Percentiles rank a stretch among this genome's conserved stretches.
Evolutionary conservation across 768 basidiomycete species (phyloP).

Genomic region (Infundibulicybe gibba): DNA sequence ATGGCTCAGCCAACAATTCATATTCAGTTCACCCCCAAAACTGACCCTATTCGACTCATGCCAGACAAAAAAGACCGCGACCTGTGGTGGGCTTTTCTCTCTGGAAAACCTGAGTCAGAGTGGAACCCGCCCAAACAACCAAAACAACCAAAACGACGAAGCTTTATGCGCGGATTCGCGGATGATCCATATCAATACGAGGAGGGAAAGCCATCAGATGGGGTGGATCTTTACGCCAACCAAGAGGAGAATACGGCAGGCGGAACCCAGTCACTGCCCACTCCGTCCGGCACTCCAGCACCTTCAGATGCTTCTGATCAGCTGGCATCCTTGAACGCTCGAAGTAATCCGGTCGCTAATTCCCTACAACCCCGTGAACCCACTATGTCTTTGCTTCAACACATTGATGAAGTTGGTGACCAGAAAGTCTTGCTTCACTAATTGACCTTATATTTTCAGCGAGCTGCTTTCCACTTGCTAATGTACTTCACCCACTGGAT

Average conservation of each 20-base stretch:
- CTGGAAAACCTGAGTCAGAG: slow-evolving; percentile 61
- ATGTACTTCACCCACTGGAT: slow-evolving; percentile 88
- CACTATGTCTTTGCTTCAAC: slow-evolving; percentile 49
- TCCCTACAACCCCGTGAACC: slow-evolving; percentile 42
- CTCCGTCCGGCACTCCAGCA: slow-evolving; percentile 35
- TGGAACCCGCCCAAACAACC: slow-evolving; percentile 57
- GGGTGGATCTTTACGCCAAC: slow-evolving; percentile 27
- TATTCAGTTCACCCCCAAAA: slow-evolving; percentile 29
- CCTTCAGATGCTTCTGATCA: slow-evolving; percentile 16
- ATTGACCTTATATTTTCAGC: slow-evolving; percentile 34
- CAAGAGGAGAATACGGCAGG: slow-evolving; percentile 18
- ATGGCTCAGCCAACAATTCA: slow-evolving; percentile 56
- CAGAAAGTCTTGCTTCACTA: slow-evolving; percentile 1
- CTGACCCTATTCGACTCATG: slow-evolving; percentile 33
- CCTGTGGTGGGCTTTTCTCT: slow-evolving; percentile 76
- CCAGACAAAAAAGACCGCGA: slow-evolving; percentile 74
- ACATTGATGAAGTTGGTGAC: slow-evolving; percentile 62
- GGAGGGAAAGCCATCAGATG: slow-evolving; percentile 33
- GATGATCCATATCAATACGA: slow-evolving; percentile 31
- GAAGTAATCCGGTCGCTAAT: background rate
- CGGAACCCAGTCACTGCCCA: slow-evolving; percentile 23
- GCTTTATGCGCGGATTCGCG: slow-evolving; percentile 31
- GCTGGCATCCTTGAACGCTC: slow-evolving; percentile 2
- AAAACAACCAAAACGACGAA: slow-evolving; percentile 19
- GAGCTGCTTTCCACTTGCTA: slow-evolving; percentile 67